Evolutionary conservation across 352 stramenopile species (phyloP).

Genomic region (Phytophthora pini): DNA sequence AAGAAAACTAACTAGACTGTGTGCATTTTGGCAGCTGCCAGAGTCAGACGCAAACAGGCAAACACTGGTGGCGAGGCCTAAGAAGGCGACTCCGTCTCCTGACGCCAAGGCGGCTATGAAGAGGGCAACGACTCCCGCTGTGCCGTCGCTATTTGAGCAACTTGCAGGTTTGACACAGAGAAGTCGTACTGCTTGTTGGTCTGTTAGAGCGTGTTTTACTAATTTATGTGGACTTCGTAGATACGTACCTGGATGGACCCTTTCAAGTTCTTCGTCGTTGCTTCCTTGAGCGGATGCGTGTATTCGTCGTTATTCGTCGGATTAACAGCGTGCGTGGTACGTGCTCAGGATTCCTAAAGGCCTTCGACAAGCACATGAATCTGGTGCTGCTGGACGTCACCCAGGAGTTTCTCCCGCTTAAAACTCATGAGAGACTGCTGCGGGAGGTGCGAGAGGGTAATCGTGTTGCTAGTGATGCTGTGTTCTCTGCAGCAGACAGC

Average conservation of each 20-base stretch:
- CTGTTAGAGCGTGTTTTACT: not conserved
- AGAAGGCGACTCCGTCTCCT: constrained; percentile 34
- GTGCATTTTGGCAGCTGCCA: constrained; percentile 57
- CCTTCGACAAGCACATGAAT: constrained; percentile 97
- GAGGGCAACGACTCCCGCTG: constrained; percentile 8
- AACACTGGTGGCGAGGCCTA: constrained; percentile 35
- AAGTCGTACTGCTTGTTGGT: constrained; percentile 6
- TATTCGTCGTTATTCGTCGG: constrained; percentile 89
- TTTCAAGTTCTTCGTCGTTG: constrained; percentile 85
- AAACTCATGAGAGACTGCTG: constrained; percentile 39
- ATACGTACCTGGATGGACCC: constrained; percentile 85
- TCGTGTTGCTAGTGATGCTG: constrained; percentile 18
- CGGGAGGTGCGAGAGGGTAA: constrained; percentile 43
- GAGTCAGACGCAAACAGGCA: constrained; percentile 60
- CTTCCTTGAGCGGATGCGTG: constrained; percentile 78
- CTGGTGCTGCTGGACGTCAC: constrained; percentile 92
- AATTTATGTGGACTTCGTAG: constrained; percentile 21
- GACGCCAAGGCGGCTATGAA: constrained; percentile 18
- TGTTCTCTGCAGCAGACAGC: constrained; percentile 60
- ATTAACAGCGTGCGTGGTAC: constrained; percentile 92
- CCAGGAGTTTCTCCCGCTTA: constrained; percentile 66
- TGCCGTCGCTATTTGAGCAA: constrained; percentile 57
- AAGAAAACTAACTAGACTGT: not conserved
- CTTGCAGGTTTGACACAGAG: constrained; percentile 45
- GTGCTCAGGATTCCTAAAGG: constrained; percentile 92